Percentiles rank a stretch among this genome's conserved stretches.
Conservation (phyloP, 2,329 filamentous ascomycete species). For the Aspergillus niger region DNA sequence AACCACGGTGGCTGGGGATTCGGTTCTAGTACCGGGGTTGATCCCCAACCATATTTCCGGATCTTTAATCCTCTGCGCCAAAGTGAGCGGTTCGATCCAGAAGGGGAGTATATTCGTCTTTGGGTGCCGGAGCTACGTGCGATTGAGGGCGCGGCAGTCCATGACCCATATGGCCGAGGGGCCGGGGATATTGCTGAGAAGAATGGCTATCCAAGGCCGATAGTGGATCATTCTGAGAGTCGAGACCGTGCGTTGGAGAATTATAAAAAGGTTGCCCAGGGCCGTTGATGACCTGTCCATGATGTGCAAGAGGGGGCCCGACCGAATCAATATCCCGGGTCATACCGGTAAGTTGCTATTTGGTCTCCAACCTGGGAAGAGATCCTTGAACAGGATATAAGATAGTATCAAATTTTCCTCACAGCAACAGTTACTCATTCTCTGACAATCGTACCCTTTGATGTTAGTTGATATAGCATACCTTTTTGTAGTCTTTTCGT, state of each 20-base stretch:
- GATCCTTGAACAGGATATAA: no score
- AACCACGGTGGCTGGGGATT: slow-evolving; percentile 75
- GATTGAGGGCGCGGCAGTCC: slow-evolving; percentile 68
- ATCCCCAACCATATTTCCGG: slow-evolving; percentile 86
- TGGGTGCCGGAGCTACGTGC: slow-evolving; percentile 76
- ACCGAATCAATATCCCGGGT: background rate
- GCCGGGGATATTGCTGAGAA: slow-evolving; percentile 61
- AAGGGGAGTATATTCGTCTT: slow-evolving; percentile 76
- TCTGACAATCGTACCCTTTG: no score
- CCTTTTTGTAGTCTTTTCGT: no score
- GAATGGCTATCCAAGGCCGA: slow-evolving; percentile 70
- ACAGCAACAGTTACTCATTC: no score
- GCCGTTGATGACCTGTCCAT: background rate
- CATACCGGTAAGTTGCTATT: no score
- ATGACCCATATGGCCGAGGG: slow-evolving; percentile 75
- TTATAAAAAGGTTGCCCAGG: slow-evolving; percentile 63
- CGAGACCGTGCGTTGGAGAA: slow-evolving; percentile 67
- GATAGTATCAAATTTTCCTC: no score
- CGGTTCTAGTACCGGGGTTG: slow-evolving; percentile 69
- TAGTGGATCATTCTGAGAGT: slow-evolving; percentile 72
- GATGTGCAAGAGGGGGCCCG: background rate
- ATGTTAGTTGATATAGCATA: no score
- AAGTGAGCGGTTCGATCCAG: slow-evolving; percentile 79
- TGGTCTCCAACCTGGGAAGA: no score
- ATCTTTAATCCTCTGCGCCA: slow-evolving; percentile 86